Evolutionary conservation across 176 grass and related monocot genomes (phyloP), one percentile per base, ranked within the genome.

Genomic region (Juncus inflexus): DNA sequence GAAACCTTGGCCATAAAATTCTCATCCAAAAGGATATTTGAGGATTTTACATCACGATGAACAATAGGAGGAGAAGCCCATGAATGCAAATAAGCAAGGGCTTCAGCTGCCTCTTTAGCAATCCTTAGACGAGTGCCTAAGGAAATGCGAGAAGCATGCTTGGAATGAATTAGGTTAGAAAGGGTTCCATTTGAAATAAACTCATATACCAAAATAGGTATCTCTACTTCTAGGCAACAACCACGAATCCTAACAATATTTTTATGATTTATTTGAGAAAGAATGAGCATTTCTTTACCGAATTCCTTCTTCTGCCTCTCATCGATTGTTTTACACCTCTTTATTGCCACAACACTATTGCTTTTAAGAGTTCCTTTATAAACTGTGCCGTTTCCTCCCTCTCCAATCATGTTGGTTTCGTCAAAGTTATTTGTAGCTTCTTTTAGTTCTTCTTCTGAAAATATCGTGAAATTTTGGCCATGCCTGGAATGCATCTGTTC

Each of bases 151-250:
- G 15, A 51, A 19, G 11, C 0, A 14, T 50, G 0, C 9, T 61
- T 43, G 15, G 43, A 15, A 55, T 81, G 43, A 3, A 81, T 36
- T 4, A 74, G 61, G 0, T 74, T 4, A n/a, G 16, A 47, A 14
- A 83, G 28, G 9, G 75, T 83, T 36, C 60, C 60, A 37, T 83
- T 78, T 4, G 28, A 53, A 38, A 78, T 45, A 38, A 74, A 83
- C 50, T 83, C 81, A 7, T 78, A 78, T n/a, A 78, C 61, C 13
- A 83, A 28, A 6, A 83, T 61, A 2, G 80, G 80, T 2, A 65
- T 67, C 35, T 83, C 66, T 0, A 66, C 60, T 6, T 76, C 64
- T 35, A 82, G 55, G 49, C 79, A 82, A 74, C 73, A 82, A 58
- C 79, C 79, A 0, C 75, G 66, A 38, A 83, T 58, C 66, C 12